Percentiles rank a stretch among this genome's conserved stretches.
phyloP scores from a whole-genome alignment of 2,329 filamentous ascomycete genomes.

The Colletotrichum gigasporum region DNA sequence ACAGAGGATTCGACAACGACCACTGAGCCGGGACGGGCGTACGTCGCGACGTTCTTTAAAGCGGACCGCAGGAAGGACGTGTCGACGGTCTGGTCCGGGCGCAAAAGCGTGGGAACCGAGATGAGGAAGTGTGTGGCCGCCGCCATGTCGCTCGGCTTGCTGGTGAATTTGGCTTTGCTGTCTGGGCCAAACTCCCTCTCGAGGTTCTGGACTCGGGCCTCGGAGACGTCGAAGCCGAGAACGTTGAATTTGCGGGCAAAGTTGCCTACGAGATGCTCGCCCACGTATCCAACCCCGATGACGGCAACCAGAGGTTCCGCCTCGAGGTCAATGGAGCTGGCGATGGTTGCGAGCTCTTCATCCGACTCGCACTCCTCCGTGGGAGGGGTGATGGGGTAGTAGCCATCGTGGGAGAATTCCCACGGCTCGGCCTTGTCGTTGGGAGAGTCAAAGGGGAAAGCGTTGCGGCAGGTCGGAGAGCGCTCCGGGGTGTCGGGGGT shows the following conservation, averaged over 20 bases:
- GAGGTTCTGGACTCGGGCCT: conserved; percentile 47
- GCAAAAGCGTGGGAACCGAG: conserved; percentile 61
- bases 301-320: conserved; percentile 53
- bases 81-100: conserved; percentile 56
- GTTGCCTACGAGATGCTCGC: conserved; percentile 55
- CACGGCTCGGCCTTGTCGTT: conserved; percentile 12
- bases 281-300: conserved; percentile 63
- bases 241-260: conserved; percentile 53
- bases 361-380: conserved; percentile 33
- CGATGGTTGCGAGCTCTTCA: conserved; percentile 28
- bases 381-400: conserved; percentile 32
- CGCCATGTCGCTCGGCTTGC: conserved; percentile 44
- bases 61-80: conserved; percentile 56
- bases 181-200: conserved; percentile 38
- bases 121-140: conserved; percentile 62
- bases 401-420: conserved; percentile 22
- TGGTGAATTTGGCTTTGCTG: conserved; percentile 47
- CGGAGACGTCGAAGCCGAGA: conserved; percentile 59
- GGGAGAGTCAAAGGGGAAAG: conserved; percentile 17
- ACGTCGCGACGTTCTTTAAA: conserved; percentile 48
- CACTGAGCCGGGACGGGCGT: conserved; percentile 54
- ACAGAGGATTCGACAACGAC: conserved; percentile 65
- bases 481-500: conserved; percentile 27
- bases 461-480: conserved; percentile 18
- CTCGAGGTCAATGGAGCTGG: conserved; percentile 30